Percentiles rank a stretch among this genome's conserved stretches.
Conservation (phyloP, 371 early-diverging fungal genomes). For the Circinella umbellata region DNA sequence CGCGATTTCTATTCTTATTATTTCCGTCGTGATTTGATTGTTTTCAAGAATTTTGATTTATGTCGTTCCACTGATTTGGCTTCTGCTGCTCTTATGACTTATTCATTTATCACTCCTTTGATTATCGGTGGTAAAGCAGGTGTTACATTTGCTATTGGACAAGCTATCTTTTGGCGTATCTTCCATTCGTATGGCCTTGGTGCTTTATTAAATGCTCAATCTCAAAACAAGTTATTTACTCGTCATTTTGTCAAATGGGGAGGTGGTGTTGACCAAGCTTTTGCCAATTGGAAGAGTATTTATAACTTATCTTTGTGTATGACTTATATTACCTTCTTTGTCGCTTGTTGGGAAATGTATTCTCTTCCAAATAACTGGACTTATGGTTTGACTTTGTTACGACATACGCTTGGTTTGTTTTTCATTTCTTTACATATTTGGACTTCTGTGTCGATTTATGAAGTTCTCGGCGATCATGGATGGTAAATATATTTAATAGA, state of each 20-base stretch:
- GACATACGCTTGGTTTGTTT: constrained; percentile 76
- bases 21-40: constrained; percentile 86
- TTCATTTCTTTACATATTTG: constrained; percentile 86
- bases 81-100: constrained; percentile 71
- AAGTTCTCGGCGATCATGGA: constrained; percentile 92
- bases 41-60: constrained; percentile 89
- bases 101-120: constrained; percentile 75
- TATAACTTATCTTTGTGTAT: constrained; percentile 51
- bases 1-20: constrained; percentile 42
- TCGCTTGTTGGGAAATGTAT: constrained; percentile 77
- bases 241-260: constrained; percentile 94
- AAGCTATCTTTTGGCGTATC: constrained; percentile 88
- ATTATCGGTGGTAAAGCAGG: constrained; percentile 53
- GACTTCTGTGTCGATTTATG: constrained; percentile 88
- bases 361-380: constrained; percentile 73
- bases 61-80: constrained; percentile 86
- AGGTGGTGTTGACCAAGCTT: constrained; percentile 83
- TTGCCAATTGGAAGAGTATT: constrained; percentile 86
- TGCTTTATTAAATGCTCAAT: constrained; percentile 76
- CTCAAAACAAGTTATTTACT: constrained; percentile 80
- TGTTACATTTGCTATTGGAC: constrained; percentile 52
- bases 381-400: constrained; percentile 72
- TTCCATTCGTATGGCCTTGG: constrained; percentile 86
- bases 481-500: constrained; percentile 45
- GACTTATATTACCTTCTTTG: constrained; percentile 85